A percentile compares a stretch with the other conserved stretches of the same genome.
Evolutionary conservation across 164 flowering plant species (phyloP).

Genomic region (Vitis rupestris): DNA sequence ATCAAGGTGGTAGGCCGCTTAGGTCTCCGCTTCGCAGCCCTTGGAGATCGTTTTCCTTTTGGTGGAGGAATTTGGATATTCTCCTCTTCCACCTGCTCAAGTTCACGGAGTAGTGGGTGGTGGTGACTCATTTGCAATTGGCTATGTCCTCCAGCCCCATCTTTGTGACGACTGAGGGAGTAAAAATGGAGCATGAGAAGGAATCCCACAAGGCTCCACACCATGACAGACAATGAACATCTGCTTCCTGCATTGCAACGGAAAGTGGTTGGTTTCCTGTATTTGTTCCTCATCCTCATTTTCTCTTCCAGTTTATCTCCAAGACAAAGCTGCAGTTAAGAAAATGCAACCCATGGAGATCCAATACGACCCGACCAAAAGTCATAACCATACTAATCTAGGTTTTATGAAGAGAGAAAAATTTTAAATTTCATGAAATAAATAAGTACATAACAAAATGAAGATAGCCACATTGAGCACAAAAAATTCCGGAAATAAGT

Average conservation of each 20-base stretch:
- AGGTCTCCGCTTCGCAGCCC: slow-evolving; percentile 77
- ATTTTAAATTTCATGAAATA: background rate
- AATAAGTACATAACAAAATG: background rate
- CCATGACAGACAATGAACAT: slow-evolving; percentile 46
- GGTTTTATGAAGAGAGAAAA: background rate
- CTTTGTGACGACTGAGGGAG: slow-evolving; percentile 40
- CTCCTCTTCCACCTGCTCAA: slow-evolving; percentile 82
- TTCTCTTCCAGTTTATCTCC: slow-evolving; percentile 56
- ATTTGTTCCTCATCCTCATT: slow-evolving; percentile 86
- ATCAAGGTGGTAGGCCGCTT: slow-evolving; percentile 55
- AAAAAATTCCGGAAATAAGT: background rate
- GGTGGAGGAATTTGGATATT: slow-evolving; percentile 74
- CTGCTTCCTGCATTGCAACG: slow-evolving; percentile 87
- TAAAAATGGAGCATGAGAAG: slow-evolving; percentile 63
- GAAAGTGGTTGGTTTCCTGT: slow-evolving; percentile 74
- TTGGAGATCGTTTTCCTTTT: slow-evolving; percentile 76
- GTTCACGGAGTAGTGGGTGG: slow-evolving; percentile 54
- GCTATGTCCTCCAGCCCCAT: slow-evolving; percentile 19
- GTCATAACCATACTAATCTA: slow-evolving; percentile 13
- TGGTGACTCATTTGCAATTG: slow-evolving; percentile 37
- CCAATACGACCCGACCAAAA: slow-evolving; percentile 32
- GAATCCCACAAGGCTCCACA: slow-evolving; percentile 69
- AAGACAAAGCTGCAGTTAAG: slow-evolving; percentile 56
- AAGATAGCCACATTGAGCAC: background rate
- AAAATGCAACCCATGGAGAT: slow-evolving; percentile 52